phyloP scores from a whole-genome alignment of 352 stramenopile species.

The Phytophthora multivora region DNA sequence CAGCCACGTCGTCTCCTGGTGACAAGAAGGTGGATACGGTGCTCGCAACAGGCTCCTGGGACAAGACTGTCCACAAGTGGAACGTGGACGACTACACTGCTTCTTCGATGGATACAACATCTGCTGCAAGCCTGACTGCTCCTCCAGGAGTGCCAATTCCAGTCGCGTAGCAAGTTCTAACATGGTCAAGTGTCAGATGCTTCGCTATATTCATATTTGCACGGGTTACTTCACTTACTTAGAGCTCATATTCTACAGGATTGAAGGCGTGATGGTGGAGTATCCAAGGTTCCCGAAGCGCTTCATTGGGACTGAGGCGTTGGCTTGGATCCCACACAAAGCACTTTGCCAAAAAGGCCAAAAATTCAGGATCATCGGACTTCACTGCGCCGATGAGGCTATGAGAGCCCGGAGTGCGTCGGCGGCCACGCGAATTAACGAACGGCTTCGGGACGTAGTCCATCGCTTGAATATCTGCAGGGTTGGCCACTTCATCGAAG shows the following conservation, averaged over 20 bases:
- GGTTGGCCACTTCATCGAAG: constrained; percentile 53
- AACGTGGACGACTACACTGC: constrained; percentile 31
- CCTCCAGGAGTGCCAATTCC: constrained; percentile 24
- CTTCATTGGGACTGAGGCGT: constrained; percentile 63
- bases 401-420: constrained; percentile 42
- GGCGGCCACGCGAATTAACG: constrained; percentile 66
- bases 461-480: constrained; percentile 3
- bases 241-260: constrained; percentile 34
- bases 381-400: constrained; percentile 46
- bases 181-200: constrained; percentile 10
- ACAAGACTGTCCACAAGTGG: constrained; percentile 65
- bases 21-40: constrained; percentile 19
- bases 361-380: constrained; percentile 56
- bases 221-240: constrained; percentile 23
- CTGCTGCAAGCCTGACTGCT: not conserved
- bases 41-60: constrained; percentile 65
- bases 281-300: constrained; percentile 70
- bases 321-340: constrained; percentile 66
- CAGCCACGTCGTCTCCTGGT: constrained; percentile 1
- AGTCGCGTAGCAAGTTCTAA: constrained; percentile 24
- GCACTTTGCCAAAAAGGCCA: constrained; percentile 67
- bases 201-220: constrained; percentile 14
- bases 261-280: not conserved
- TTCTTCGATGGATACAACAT: not conserved
- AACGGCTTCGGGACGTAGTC: constrained; percentile 53